Conservation (phyloP, 805 yeast genomes). For the Ogataea angusta region DNA sequence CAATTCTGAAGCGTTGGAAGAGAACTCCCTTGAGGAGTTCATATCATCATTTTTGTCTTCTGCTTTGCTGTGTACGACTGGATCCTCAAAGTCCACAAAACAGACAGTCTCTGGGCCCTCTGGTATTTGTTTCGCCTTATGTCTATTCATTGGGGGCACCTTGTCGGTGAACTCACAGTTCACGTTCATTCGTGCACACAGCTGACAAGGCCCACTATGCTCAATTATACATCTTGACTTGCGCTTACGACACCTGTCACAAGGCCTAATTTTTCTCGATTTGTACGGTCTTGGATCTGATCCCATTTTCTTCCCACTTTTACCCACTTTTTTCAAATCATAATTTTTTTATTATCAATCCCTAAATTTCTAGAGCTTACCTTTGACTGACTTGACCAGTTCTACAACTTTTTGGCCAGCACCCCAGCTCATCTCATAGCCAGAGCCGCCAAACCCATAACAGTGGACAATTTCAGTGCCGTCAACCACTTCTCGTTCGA, state of each 20-base stretch:
- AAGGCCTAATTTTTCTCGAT: slow-evolving; percentile 16
- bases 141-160: slow-evolving; percentile 17
- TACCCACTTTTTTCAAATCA: too few species aligned
- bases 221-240: slow-evolving; percentile 13
- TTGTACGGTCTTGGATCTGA: slow-evolving; percentile 14
- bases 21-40: too few species aligned
- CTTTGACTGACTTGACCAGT: slow-evolving; percentile 17
- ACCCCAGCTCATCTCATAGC: slow-evolving; percentile 63
- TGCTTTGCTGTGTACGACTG: neutral
- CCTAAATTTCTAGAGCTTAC: slow-evolving; percentile 8
- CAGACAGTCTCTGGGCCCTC: neutral
- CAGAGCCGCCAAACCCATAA: slow-evolving; percentile 64
- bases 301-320: neutral
- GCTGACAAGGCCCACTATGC: slow-evolving; percentile 11
- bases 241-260: slow-evolving; percentile 18
- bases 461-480: slow-evolving; percentile 51
- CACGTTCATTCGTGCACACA: slow-evolving; percentile 10
- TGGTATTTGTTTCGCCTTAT: neutral
- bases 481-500: slow-evolving; percentile 21
- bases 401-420: slow-evolving; percentile 43
- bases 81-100: too few species aligned
- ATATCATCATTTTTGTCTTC: neutral
- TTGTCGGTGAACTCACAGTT: slow-evolving; percentile 16
- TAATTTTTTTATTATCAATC: too few species aligned
- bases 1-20: too few species aligned